phyloP scores from a whole-genome alignment of 1,284 basidiomycete genomes.

The Cryptococcus deneoformans region DNA sequence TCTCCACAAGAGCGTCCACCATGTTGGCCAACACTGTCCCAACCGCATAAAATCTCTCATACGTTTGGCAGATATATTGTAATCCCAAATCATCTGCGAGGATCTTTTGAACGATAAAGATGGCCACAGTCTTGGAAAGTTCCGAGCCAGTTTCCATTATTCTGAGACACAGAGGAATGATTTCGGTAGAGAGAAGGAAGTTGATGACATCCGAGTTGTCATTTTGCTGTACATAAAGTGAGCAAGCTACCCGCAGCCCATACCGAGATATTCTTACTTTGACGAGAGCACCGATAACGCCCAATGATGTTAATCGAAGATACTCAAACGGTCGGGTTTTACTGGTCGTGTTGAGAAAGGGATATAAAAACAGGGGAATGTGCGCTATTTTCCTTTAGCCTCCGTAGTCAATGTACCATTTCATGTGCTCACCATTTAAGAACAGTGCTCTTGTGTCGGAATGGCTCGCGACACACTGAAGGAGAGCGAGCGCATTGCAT shows the following conservation, averaged over 20 bases:
- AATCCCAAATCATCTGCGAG: conserved; percentile 96
- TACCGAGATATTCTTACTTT: conserved; percentile 55
- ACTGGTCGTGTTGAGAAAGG: conserved; percentile 98
- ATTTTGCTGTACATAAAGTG: conserved; percentile 64
- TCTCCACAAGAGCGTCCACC: conserved; percentile 96
- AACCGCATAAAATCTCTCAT: conserved; percentile 98
- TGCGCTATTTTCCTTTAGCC: conserved; percentile 61
- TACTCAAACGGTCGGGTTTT: conserved; percentile 99
- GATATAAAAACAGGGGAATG: conserved; percentile 97
- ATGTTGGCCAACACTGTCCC: conserved; percentile 98
- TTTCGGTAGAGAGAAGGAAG: conserved; percentile 95
- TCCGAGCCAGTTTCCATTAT: conserved; percentile 99
- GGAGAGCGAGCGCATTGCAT: conserved; percentile 95
- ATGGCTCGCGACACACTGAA: conserved; percentile 97
- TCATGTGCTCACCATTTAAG: conserved; percentile 66
- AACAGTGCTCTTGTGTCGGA: conserved; percentile 90
- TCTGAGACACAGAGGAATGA: conserved; percentile 96
- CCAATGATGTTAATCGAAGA: conserved; percentile 92
- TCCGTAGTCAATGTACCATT: neutral
- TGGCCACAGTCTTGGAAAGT: conserved; percentile 98
- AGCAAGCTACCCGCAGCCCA: no score
- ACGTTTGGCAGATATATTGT: conserved; percentile 99
- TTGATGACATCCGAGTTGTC: conserved; percentile 99
- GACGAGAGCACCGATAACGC: conserved; percentile 97
- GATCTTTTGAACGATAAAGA: conserved; percentile 99